Conservation (phyloP, 2,329 filamentous ascomycete genomes). For the Cladosporium velox region DNA sequence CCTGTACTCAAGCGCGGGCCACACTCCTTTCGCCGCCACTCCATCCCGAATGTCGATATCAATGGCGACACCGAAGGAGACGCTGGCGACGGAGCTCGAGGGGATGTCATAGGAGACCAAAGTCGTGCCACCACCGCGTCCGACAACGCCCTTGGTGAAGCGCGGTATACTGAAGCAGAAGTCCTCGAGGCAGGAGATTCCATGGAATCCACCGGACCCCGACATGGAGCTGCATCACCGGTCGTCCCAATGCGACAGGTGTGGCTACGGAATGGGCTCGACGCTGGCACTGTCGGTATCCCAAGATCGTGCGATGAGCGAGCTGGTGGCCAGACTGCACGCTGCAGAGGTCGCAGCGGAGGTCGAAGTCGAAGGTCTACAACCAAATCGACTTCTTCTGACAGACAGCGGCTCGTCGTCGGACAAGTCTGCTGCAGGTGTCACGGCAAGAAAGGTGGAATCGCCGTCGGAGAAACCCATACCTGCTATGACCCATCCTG, state of each 20-base stretch:
- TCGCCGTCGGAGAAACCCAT: background rate
- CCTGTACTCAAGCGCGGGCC: conserved; percentile 12
- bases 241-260: conserved; percentile 7
- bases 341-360: background rate
- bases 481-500: background rate
- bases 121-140: background rate
- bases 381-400: background rate
- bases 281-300: background rate
- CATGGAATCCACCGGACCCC: background rate
- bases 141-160: background rate
- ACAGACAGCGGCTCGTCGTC: conserved; percentile 4
- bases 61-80: conserved; percentile 9
- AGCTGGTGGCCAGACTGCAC: background rate
- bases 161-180: background rate
- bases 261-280: background rate
- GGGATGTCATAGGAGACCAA: conserved; percentile 11
- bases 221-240: background rate
- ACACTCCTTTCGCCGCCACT: conserved; percentile 11
- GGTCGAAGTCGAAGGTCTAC: conserved; percentile 1
- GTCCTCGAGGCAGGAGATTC: background rate
- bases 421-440: conserved; percentile 1
- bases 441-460: background rate
- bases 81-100: background rate
- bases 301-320: conserved; percentile 1
- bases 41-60: background rate